Conservation (phyloP, 805 yeast species). For the Vanderwaltozyma yarrowii region DNA sequence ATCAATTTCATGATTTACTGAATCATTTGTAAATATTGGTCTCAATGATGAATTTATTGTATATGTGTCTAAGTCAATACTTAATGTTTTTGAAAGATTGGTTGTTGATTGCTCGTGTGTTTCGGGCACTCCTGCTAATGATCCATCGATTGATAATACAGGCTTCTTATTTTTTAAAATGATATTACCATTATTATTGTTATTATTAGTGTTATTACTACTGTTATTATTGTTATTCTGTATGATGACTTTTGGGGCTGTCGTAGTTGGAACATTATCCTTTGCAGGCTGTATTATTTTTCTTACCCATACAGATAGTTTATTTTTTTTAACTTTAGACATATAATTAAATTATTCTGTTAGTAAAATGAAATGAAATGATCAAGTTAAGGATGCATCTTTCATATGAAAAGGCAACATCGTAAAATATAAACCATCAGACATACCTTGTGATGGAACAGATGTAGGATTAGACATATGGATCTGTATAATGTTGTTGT, state of each 20-base stretch:
- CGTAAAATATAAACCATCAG: too few relatives aligned
- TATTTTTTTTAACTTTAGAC: conserved; percentile 19
- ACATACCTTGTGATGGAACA: not conserved
- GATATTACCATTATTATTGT: too few relatives aligned
- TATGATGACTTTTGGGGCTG: too few relatives aligned
- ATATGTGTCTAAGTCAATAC: conserved; percentile 1
- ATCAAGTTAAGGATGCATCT: too few relatives aligned
- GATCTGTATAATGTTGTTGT: not conserved
- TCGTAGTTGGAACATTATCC: conserved; percentile 4
- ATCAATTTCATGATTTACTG: not conserved
- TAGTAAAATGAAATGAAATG: not conserved
- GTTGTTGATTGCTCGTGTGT: too few relatives aligned
- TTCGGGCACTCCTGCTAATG: too few relatives aligned
- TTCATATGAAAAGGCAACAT: too few relatives aligned
- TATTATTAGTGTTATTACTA: too few relatives aligned
- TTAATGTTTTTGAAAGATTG: too few relatives aligned
- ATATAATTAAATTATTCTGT: not conserved
- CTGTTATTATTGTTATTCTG: too few relatives aligned
- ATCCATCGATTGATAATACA: too few relatives aligned
- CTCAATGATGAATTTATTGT: conserved; percentile 11
- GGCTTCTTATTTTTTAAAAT: too few relatives aligned
- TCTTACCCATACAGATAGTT: conserved; percentile 26
- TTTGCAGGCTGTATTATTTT: conserved; percentile 22
- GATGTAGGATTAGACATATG: not conserved
- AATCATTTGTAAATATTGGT: conserved; percentile 8